Conservation (phyloP, 2,329 filamentous ascomycete species). For the Aspergillus sp. region DNA sequence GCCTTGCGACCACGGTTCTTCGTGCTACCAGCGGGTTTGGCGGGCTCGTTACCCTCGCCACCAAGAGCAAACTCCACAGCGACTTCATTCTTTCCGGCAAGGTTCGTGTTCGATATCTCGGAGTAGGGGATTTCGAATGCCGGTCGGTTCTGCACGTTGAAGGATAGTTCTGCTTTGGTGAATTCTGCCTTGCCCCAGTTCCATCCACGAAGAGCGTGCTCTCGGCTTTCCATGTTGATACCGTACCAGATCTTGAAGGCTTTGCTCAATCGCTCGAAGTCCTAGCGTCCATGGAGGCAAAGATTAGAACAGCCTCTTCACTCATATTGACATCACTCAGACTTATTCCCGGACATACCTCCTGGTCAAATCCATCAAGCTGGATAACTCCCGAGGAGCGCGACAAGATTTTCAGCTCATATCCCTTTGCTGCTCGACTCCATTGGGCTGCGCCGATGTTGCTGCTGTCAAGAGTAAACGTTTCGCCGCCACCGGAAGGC, state of each 20-base stretch:
- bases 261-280: slow-evolving; percentile 86
- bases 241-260: slow-evolving; percentile 99
- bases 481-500: slow-evolving; percentile 80
- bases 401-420: slow-evolving; percentile 88
- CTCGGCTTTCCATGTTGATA: slow-evolving; percentile 84
- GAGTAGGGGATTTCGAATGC: slow-evolving; percentile 97
- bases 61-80: slow-evolving; percentile 89
- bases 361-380: slow-evolving; percentile 90
- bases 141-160: slow-evolving; percentile 95
- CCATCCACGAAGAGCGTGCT: slow-evolving; percentile 94
- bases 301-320: not conserved
- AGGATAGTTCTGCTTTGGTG: slow-evolving; percentile 88
- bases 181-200: slow-evolving; percentile 99
- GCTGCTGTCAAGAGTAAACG: slow-evolving; percentile 86
- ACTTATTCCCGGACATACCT: slow-evolving; percentile 51
- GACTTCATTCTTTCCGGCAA: slow-evolving; percentile 96
- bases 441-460: slow-evolving; percentile 88
- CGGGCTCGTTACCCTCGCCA: slow-evolving; percentile 70
- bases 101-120: slow-evolving; percentile 95
- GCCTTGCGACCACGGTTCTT: slow-evolving; percentile 81
- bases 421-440: slow-evolving; percentile 90
- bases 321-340: not conserved
- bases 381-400: slow-evolving; percentile 84
- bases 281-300: slow-evolving; percentile 50
- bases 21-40: slow-evolving; percentile 69